Percentiles rank a stretch among this genome's conserved stretches.
phyloP scores from a whole-genome alignment of 352 stramenopile genomes.

The Globisporangium ultimum region DNA sequence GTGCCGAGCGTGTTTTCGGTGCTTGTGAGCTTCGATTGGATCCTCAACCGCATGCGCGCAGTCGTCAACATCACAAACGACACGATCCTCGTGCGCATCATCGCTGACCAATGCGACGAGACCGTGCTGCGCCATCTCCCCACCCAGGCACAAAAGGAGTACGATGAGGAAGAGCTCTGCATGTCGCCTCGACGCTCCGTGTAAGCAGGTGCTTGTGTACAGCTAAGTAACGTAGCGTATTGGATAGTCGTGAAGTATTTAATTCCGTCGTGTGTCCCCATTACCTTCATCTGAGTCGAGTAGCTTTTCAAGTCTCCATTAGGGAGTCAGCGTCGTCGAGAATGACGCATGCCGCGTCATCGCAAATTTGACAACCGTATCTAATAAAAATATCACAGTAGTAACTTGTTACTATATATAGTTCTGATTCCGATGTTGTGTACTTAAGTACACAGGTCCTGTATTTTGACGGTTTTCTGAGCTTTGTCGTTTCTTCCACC shows the following conservation, averaged over 20 bases:
- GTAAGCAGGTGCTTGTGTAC: not conserved
- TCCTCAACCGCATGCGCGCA: conserved; percentile 68
- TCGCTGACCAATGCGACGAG: conserved; percentile 66
- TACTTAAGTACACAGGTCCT: not conserved
- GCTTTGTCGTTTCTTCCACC: not conserved
- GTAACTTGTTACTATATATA: no score
- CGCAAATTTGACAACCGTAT: not conserved
- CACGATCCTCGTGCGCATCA: conserved; percentile 74
- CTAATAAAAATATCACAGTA: not conserved
- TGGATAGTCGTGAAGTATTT: no score
- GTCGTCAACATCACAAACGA: conserved; percentile 83
- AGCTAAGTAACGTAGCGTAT: not conserved
- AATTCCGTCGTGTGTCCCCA: no score
- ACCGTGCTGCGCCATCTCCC: conserved; percentile 15
- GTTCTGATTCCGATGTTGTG: not conserved
- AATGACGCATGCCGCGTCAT: not conserved
- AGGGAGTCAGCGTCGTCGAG: not conserved
- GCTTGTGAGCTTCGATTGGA: conserved; percentile 66
- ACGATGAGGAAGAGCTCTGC: not conserved
- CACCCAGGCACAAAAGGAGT: not conserved
- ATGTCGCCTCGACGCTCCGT: not conserved
- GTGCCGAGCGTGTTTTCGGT: conserved; percentile 64
- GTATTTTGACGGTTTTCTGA: not conserved
- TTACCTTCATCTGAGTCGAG: no score
- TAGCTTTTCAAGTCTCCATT: no score